Base-by-base conservation (phyloP, 1,139 yeast species). In the Protomyces lactucae-debilis region DNA sequence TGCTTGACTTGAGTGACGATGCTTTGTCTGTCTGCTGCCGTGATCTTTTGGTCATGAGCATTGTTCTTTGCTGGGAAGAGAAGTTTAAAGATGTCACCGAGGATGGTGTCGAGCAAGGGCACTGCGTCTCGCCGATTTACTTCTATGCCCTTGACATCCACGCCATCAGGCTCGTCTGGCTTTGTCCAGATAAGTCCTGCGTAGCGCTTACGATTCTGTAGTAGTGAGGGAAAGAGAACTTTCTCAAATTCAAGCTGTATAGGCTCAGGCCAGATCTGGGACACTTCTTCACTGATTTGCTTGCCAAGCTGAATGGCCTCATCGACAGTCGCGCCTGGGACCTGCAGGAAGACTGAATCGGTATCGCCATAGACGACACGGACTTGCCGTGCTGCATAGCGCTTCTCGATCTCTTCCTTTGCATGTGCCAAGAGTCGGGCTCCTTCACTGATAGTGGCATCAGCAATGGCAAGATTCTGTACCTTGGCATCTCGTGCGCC, bases 101-200 rank as follows among this genome's bases (percentile, higher is more conserved):
- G 43, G 37, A 60, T 51, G 16, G 53, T 45, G n/a, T 37, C 64
- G 2, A 60, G 54, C 48, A 60, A 32, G 10, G 64, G 64, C 3
- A 60, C 64, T n/a, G 64, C 64, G 45, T 60, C 64, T 45, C 64
- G 51, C 10, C 64, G 53, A 25, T 60, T 60, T 2, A 54, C 64
- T 36, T 60, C 64, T 2, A 60, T 54, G 14, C 64, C 64, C 40
- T 60, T 60, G 51, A 60, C 59, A 23, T 60, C 64, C 53, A 60
- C 54, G 36, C 55, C 59, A 32, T 60, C 59, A 0, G 64, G 55
- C 12, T 10, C 23, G 3, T 54, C 55, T 12, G 57, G 40, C 23
- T 46, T 45, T 1, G 64, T 60, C 64, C 64, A 60, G 23, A 54
- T 16, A 14, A 60, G 59, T 4, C 64, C 64, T 12, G 64, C 64